Conservation (phyloP, 495 filamentous ascomycete genomes). For the Aspergillus sparsus region DNA sequence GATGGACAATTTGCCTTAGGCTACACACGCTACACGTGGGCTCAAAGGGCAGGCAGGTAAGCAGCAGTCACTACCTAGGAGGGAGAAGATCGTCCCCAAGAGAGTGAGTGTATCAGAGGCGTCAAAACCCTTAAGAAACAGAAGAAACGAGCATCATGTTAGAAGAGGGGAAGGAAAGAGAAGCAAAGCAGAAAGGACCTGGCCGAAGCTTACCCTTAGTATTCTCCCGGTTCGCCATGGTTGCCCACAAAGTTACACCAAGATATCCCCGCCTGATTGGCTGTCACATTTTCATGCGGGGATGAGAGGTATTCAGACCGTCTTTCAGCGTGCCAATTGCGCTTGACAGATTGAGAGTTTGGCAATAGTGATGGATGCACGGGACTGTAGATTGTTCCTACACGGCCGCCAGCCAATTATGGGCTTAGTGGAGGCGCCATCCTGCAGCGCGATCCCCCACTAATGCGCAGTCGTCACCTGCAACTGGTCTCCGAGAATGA, state of each 20-base stretch:
- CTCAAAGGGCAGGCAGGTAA: background rate
- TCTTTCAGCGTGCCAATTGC: constrained; percentile 4
- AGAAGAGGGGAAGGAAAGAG: constrained; percentile 15
- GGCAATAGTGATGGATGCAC: constrained; percentile 10
- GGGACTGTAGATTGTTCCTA: constrained; percentile 13
- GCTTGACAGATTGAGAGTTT: constrained; percentile 11
- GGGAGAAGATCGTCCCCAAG: constrained; percentile 12
- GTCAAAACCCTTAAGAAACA: constrained; percentile 7
- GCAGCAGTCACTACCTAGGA: background rate
- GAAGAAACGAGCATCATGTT: constrained; percentile 4
- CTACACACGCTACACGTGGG: background rate
- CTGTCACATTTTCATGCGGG: constrained; percentile 20
- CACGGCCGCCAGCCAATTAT: constrained; percentile 16
- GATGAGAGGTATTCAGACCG: constrained; percentile 5
- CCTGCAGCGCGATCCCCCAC: constrained; percentile 16
- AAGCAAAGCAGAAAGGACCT: background rate
- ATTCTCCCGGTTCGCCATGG: constrained; percentile 7
- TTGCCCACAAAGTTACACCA: background rate
- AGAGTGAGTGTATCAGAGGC: constrained; percentile 7
- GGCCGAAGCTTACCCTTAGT: constrained; percentile 17
- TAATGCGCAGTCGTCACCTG: constrained; percentile 25
- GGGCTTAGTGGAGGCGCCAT: constrained; percentile 11
- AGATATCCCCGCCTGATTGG: background rate
- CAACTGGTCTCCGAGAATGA: background rate
- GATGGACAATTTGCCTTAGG: background rate